Base-by-base conservation (phyloP, 148 eudicot species). In the Beta vulgaris region DNA sequence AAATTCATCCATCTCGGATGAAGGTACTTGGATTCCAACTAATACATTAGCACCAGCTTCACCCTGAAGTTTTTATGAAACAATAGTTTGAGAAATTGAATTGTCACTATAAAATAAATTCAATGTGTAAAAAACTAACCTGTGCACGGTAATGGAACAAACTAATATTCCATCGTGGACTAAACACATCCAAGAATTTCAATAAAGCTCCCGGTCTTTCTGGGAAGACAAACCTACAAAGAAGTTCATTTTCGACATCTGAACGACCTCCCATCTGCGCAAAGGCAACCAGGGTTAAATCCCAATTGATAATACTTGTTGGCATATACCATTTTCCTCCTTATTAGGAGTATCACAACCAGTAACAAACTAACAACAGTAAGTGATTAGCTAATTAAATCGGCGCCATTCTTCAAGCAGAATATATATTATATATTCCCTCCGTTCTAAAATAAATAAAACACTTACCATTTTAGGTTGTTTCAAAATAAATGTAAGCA, bases 101-200 rank as follows among this genome's bases (percentile, higher is more conserved):
- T 21, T 18, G 21, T 6, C 48, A 9, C 48, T n/a, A 34, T 6
- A 36, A 0, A 2, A 36, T 16, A 64, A 23, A 25, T 21, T 67
- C 25, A 39, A 67, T 42, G 71, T 29, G 58, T 19, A 31, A 39
- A 28, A 75, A 73, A 66, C 80, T 77, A 55, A 91, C 99, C 88
- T 92, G 98, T 59, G 86, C 87, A 9, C 97, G 98, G 78, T 96
- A 96, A 77, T 96, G 98, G 84, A 96, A 96, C 80, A 96, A 86
- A 78, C 91, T 91, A 75, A 96, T 96, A 78, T 96, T 92, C 99
- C 99, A 92, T 35, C 87, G 83, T 49, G 98, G 99, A 81, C 99
- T 96, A 37, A 96, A 86, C 21, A 86, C 87, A 76, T 92, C 90
- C 82, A 96, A 82, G 25, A 96, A 96, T 44, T 89, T 84, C 98